phyloP scores from a whole-genome alignment of 2,329 filamentous ascomycete species.

The Trichoderma sp. region DNA sequence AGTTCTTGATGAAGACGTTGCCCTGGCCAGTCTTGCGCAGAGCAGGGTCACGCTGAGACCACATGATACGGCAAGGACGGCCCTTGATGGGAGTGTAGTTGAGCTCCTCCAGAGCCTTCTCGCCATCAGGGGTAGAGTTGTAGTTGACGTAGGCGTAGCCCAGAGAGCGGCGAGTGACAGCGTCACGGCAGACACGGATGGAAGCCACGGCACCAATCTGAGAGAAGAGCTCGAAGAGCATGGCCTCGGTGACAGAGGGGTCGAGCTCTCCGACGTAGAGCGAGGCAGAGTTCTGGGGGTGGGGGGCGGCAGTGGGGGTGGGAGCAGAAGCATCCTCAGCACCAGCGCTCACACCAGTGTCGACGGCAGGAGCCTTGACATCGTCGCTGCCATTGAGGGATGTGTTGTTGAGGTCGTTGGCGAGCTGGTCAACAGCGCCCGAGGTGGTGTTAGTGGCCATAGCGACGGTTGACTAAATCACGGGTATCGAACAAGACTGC shows the following conservation, averaged over 20 bases:
- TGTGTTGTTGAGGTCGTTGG: slow-evolving; percentile 73
- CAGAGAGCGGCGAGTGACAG: slow-evolving; percentile 95
- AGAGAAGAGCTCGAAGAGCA: slow-evolving; percentile 99
- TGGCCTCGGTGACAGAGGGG: slow-evolving; percentile 95
- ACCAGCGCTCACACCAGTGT: slow-evolving; percentile 67
- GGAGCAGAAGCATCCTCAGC: slow-evolving; percentile 64
- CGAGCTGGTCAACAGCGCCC: slow-evolving; percentile 75
- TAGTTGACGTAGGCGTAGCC: slow-evolving; percentile 99
- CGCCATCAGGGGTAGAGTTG: slow-evolving; percentile 94
- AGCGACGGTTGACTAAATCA: slow-evolving; percentile 17
- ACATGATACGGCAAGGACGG: slow-evolving; percentile 99
- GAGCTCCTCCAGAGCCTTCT: slow-evolving; percentile 97
- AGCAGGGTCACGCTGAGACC: slow-evolving; percentile 98
- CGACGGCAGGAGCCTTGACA: slow-evolving; percentile 67
- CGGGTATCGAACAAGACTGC: slow-evolving; percentile 23
- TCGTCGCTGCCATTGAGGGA: slow-evolving; percentile 69
- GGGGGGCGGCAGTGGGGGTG: slow-evolving; percentile 72
- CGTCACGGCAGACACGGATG: slow-evolving; percentile 99
- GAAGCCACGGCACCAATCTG: slow-evolving; percentile 98
- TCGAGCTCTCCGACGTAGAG: slow-evolving; percentile 99
- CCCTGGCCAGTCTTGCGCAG: slow-evolving; percentile 99
- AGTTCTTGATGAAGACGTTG: slow-evolving; percentile 99
- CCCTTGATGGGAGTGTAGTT: slow-evolving; percentile 99
- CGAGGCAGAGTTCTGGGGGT: slow-evolving; percentile 91
- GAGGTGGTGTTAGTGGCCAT: slow-evolving; percentile 63